Evolutionary conservation across 1,139 yeast genomes (phyloP), one percentile per base, ranked within the genome.

Genomic region (Saccharomycopsis crataegensis): DNA sequence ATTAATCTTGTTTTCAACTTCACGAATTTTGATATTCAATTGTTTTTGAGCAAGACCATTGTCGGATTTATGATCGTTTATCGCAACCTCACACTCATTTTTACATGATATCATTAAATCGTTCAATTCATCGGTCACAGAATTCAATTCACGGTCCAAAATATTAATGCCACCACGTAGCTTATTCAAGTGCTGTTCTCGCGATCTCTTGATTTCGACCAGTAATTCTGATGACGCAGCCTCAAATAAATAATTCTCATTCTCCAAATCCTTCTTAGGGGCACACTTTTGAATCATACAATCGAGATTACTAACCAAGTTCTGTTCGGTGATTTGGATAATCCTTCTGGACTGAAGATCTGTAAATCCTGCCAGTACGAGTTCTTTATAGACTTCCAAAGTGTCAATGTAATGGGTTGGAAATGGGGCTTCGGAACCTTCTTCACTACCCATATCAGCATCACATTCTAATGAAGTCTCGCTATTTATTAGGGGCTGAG

Each of bases 171-270:
- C 78, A 58, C 83, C 80, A 31, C 85, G 80, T 55, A 83, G 71
- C 58, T 84, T 87, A 60, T 83, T 82, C 51, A 86, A 74, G 60
- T 88, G 89, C 28, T 75, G 73, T 60, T 86, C 91, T 58, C 97
- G 73, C 17, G 86, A 77, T 50, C 86, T 76, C 46, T 86, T 83
- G 28, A 90, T 79, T 62, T 90, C 96, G 43, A 87, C 89, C 51
- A 86, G 69, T 45, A 93, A 71, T 66, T 93, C 98, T 55, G 93
- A 86, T 60, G 90, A 88, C 0, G 97, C 96, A 48, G 97, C 95
- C 65, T 90, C 94, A 67, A 90, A 91, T 34, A 93, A 71, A 65
- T 93, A 93, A 31, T 81, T 78, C 62, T 90, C 96, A 63, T 90
- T 91, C 59, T 89, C 96, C 16, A 89, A 72, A 60, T 88, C 96